A percentile compares a stretch with the other conserved stretches of the same genome.
Evolutionary conservation across 2,329 filamentous ascomycete genomes (phyloP).

Genomic region (Alternaria novae-zelandiae): DNA sequence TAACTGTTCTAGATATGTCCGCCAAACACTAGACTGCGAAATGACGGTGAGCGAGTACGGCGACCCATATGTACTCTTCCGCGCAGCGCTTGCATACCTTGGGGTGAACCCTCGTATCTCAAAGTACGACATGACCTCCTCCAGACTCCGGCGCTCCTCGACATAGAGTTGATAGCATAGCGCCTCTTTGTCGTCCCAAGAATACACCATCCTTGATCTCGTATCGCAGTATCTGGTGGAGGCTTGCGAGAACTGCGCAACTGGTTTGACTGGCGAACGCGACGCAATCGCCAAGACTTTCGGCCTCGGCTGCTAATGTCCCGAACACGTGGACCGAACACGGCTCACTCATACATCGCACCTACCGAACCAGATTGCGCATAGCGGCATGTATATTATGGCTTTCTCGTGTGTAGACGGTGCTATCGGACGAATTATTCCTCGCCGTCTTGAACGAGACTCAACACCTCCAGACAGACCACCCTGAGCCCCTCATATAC

Average conservation of each 20-base stretch:
- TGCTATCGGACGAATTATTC: not conserved
- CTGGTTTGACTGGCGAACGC: slow-evolving; percentile 5
- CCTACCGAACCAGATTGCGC: slow-evolving; percentile 23
- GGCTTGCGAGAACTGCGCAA: slow-evolving; percentile 21
- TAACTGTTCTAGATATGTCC: not conserved
- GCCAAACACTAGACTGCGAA: not conserved
- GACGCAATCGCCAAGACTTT: slow-evolving; percentile 16
- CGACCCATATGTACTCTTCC: slow-evolving; percentile 20
- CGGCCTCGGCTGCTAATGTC: slow-evolving; percentile 22
- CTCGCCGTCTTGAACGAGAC: not conserved
- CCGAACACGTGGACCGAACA: slow-evolving; percentile 19
- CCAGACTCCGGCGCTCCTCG: slow-evolving; percentile 72
- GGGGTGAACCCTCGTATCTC: slow-evolving; percentile 71
- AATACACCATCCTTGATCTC: slow-evolving; percentile 53
- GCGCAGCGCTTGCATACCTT: slow-evolving; percentile 59
- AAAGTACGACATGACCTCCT: slow-evolving; percentile 75
- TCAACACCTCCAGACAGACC: not conserved
- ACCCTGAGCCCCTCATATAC: not conserved
- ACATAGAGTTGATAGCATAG: slow-evolving; percentile 77
- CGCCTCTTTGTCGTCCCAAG: slow-evolving; percentile 71
- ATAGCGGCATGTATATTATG: slow-evolving; percentile 20
- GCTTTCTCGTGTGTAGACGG: not conserved
- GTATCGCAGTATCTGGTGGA: not conserved
- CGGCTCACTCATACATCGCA: slow-evolving; percentile 13
- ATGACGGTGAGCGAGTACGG: slow-evolving; percentile 27